A percentile compares a stretch with the other conserved stretches of the same genome.
Evolutionary conservation across 192 early-diverging fungal genomes (phyloP).

Genomic region (Oehlia diaphana): DNA sequence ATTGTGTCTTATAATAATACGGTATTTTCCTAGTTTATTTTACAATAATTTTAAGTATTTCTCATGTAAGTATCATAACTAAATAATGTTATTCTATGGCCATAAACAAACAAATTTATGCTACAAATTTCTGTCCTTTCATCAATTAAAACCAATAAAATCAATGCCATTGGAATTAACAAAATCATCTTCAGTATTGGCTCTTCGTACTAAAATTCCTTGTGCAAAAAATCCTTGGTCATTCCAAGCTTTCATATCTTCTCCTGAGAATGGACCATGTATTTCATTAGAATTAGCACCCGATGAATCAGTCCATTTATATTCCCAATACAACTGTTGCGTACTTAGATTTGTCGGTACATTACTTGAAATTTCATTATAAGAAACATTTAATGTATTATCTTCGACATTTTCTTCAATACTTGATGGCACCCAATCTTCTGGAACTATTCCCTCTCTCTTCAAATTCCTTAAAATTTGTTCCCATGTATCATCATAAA

Average conservation of each 20-base stretch:
- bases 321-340: constrained; percentile 36
- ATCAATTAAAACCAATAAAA: not conserved
- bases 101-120: no score
- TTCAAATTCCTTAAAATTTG: constrained; percentile 65
- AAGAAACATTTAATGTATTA: no score
- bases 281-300: constrained; percentile 34
- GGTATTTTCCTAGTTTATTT: no score
- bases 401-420: not conserved
- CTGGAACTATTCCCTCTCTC: constrained; percentile 51
- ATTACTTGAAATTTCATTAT: not conserved
- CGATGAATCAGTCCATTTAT: constrained; percentile 39
- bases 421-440: constrained; percentile 55
- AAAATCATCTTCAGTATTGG: constrained; percentile 17
- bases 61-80: no score
- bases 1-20: no score
- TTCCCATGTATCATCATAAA: constrained; percentile 74
- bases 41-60: no score
- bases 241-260: constrained; percentile 46
- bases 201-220: constrained; percentile 40
- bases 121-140: no score
- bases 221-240: constrained; percentile 47
- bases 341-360: constrained; percentile 14
- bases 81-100: no score
- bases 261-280: constrained; percentile 42
- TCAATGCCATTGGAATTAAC: not conserved